phyloP scores from a whole-genome alignment of 805 yeast species.

The Wickerhamiella shivajii region DNA sequence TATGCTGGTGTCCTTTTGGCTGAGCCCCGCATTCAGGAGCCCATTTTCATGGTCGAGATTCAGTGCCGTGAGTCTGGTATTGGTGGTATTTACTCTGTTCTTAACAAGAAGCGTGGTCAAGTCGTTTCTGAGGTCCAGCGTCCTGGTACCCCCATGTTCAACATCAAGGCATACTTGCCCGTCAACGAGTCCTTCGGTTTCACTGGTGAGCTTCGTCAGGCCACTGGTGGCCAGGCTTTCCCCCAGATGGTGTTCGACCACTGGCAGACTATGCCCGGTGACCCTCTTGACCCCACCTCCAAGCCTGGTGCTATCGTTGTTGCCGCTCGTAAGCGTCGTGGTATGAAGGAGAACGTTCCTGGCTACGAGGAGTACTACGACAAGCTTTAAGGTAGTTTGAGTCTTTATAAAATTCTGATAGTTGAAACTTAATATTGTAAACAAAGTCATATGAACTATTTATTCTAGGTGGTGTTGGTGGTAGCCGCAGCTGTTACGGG shows the following conservation, averaged over 20 bases:
- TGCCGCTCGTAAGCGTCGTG: constrained; percentile 84
- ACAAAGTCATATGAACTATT: too few species aligned
- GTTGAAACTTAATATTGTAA: background rate
- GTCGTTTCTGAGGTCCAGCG: constrained; percentile 98
- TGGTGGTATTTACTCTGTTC: constrained; percentile 99
- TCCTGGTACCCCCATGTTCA: constrained; percentile 99
- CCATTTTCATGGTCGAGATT: constrained; percentile 97
- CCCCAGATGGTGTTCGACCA: constrained; percentile 99
- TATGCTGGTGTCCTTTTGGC: constrained; percentile 97
- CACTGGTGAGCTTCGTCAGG: constrained; percentile 98
- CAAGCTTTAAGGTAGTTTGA: constrained; percentile 27
- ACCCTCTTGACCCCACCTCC: constrained; percentile 75
- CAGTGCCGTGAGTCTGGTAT: constrained; percentile 99
- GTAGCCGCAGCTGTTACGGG: too few species aligned
- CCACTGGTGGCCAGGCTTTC: constrained; percentile 99
- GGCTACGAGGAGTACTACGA: constrained; percentile 97
- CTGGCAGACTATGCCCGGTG: constrained; percentile 86
- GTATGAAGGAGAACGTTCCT: constrained; percentile 94
- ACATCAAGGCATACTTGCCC: constrained; percentile 99
- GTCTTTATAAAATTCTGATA: background rate
- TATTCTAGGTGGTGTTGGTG: too few species aligned
- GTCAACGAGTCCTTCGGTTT: constrained; percentile 99
- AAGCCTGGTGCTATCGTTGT: constrained; percentile 52
- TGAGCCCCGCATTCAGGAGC: constrained; percentile 98
- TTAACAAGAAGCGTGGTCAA: constrained; percentile 97